A percentile compares a stretch with the other conserved stretches of the same genome.
Evolutionary conservation across 257 asterid species (phyloP).

Genomic region (Nyctanthes arbortristis): DNA sequence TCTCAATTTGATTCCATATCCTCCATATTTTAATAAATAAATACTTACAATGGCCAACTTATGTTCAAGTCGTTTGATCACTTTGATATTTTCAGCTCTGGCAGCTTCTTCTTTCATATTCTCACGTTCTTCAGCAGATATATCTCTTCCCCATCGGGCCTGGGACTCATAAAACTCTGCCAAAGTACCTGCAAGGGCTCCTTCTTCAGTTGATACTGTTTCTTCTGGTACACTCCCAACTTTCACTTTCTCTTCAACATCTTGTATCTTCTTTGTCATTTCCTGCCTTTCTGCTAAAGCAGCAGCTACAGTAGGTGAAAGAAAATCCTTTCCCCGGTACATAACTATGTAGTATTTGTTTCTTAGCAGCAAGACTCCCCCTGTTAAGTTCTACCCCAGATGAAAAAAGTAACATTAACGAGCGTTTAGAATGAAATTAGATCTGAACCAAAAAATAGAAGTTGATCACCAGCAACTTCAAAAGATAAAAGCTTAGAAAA

Average conservation of each 20-base stretch:
- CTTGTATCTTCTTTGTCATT: conserved; percentile 78
- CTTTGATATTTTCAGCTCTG: conserved; percentile 61
- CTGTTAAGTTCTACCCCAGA: conserved; percentile 68
- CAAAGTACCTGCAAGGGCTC: conserved; percentile 78
- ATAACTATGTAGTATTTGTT: conserved; percentile 90
- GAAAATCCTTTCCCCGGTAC: conserved; percentile 97
- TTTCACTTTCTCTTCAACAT: conserved; percentile 79
- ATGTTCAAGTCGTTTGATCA: conserved; percentile 81
- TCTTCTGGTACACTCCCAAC: conserved; percentile 46
- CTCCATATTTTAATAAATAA: conserved; percentile 18
- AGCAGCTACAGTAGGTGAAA: conserved; percentile 82
- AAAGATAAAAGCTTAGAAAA: conserved; percentile 17
- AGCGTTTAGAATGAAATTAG: conserved; percentile 3
- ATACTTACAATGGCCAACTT: conserved; percentile 79
- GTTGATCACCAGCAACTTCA: conserved; percentile 10
- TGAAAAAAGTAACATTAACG: background rate
- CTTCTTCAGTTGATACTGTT: conserved; percentile 45
- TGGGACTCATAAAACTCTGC: conserved; percentile 95
- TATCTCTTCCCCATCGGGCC: conserved; percentile 78
- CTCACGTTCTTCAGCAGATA: conserved; percentile 74
- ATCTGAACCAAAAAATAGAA: conserved; percentile 10
- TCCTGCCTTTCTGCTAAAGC: conserved; percentile 85
- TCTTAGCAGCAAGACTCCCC: conserved; percentile 88
- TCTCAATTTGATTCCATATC: conserved; percentile 13
- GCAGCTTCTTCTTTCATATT: conserved; percentile 78